Percentiles rank a stretch among this genome's conserved stretches.
Conservation (phyloP, 306 rosid species). For the Casuarina glauca region DNA sequence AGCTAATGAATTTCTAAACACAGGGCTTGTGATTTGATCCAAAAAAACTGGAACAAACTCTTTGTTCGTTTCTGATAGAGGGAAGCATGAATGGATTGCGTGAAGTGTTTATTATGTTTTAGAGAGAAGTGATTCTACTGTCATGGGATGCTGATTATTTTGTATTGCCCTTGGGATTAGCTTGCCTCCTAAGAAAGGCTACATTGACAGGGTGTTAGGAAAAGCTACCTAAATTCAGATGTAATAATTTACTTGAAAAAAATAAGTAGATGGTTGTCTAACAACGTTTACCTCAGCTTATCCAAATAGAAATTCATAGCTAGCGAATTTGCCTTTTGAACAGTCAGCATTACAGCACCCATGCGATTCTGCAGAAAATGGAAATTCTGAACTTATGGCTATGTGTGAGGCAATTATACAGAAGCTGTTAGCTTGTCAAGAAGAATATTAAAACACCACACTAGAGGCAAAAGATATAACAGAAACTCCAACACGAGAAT, state of each 20-base stretch:
- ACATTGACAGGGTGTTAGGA: neutral
- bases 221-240: neutral
- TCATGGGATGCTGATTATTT: neutral
- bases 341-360: constrained; percentile 88
- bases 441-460: neutral
- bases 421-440: neutral
- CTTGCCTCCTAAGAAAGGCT: neutral
- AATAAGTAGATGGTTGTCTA: neutral
- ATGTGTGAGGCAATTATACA: constrained; percentile 13
- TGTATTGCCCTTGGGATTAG: neutral
- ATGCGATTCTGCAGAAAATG: constrained; percentile 60
- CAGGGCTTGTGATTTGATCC: neutral
- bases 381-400: constrained; percentile 23
- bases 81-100: neutral
- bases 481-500: neutral
- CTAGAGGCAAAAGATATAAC: neutral
- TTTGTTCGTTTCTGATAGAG: neutral
- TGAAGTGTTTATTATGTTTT: neutral
- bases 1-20: neutral
- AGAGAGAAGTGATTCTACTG: neutral
- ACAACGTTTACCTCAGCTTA: constrained; percentile 62
- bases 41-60: neutral
- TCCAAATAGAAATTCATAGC: constrained; percentile 70
- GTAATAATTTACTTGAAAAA: neutral
- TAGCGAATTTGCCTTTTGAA: constrained; percentile 68